phyloP scores from a whole-genome alignment of 2,329 filamentous ascomycete genomes.

The Akanthomyces dipterigenus region DNA sequence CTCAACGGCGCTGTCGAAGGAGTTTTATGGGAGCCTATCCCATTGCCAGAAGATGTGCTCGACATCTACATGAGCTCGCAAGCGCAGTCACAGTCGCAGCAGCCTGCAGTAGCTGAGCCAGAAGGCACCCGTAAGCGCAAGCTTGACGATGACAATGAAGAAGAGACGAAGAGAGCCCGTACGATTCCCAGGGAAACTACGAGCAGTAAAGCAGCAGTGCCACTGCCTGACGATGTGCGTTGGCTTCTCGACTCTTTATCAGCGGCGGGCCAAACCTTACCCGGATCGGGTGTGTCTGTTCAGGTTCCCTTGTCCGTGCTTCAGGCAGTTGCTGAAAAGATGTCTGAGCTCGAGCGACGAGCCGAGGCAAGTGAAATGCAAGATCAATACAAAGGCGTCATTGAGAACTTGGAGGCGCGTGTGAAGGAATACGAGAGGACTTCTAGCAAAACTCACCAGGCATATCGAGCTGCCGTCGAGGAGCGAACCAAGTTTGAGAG shows the following conservation, averaged over 20 bases:
- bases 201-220: conserved; percentile 21
- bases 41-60: conserved; percentile 42
- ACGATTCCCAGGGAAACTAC: conserved; percentile 18
- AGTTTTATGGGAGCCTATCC: conserved; percentile 40
- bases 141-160: conserved; percentile 30
- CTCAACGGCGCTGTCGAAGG: conserved; percentile 31
- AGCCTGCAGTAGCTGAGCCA: conserved; percentile 15
- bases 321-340: conserved; percentile 32
- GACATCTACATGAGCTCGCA: conserved; percentile 39
- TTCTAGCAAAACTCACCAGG: conserved; percentile 37
- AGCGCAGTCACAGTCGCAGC: conserved; percentile 28
- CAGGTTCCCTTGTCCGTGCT: conserved; percentile 28
- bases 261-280: conserved; percentile 12
- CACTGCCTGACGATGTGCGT: conserved; percentile 26
- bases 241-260: conserved; percentile 21
- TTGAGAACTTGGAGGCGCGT: conserved; percentile 38
- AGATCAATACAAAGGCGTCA: conserved; percentile 32
- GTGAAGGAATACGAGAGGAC: conserved; percentile 40
- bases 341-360: conserved; percentile 24
- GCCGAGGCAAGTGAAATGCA: conserved; percentile 24
- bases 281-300: conserved; percentile 18
- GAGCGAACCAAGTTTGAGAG: conserved; percentile 44
- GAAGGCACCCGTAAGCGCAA: conserved; percentile 39
- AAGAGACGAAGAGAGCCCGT: conserved; percentile 25
- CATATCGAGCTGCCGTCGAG: conserved; percentile 42